These are phyloP conservation scores for Omphalotus guepiniiformis DNA, from an alignment of 768 basidiomycete genomes.

Conservation along the genomic window DNA sequence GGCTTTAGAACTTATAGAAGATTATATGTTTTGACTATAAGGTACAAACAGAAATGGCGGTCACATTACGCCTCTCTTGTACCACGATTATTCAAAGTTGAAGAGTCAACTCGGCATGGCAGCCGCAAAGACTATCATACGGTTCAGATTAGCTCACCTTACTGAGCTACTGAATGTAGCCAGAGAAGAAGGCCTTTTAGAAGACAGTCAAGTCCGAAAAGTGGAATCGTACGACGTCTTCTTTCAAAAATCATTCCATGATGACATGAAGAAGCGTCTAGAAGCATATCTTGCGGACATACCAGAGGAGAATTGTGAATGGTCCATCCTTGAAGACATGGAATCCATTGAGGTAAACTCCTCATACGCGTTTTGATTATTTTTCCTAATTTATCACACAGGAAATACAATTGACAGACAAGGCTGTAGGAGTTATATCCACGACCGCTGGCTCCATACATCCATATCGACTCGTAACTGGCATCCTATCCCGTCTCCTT, in stretches of 20 bases:
- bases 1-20: too few species aligned
- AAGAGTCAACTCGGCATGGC: constrained; percentile 41
- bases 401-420: constrained; percentile 45
- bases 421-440: constrained; percentile 46
- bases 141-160: constrained; percentile 60
- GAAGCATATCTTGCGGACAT: background rate
- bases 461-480: constrained; percentile 66
- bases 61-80: constrained; percentile 57
- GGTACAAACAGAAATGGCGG: constrained; percentile 57
- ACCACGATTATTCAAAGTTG: constrained; percentile 51
- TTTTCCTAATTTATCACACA: too few species aligned
- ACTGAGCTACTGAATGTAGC: constrained; percentile 44
- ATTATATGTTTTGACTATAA: background rate
- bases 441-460: constrained; percentile 60
- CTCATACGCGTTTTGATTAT: too few species aligned
- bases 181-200: constrained; percentile 46
- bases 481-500: constrained; percentile 50
- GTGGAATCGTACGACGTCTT: constrained; percentile 53
- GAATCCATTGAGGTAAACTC: too few species aligned
- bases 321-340: background rate
- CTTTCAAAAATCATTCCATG: background rate
- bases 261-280: background rate
- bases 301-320: background rate
- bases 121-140: constrained; percentile 48
- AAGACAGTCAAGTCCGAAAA: constrained; percentile 50